Conservation (phyloP, 148 eudicot species). For the Fagopyrum tataricum region DNA sequence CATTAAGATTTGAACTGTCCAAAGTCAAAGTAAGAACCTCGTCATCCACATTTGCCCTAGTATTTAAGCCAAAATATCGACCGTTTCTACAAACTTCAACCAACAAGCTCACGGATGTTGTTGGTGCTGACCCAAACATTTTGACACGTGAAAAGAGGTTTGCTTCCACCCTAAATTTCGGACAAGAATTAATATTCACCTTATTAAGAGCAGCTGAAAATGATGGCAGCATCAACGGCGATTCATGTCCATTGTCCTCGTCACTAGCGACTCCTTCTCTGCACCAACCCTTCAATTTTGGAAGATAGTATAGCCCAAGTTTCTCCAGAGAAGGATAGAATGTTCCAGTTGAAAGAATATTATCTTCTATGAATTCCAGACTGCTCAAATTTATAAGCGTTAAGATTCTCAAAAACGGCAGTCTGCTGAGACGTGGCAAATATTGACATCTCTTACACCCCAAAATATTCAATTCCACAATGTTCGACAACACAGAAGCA, state of each 20-base stretch:
- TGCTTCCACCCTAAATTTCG: not conserved
- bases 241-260: not conserved
- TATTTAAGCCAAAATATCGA: no score
- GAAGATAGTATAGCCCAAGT: not conserved
- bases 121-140: not conserved
- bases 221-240: not conserved
- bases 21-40: no score
- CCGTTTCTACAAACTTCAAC: not conserved
- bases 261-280: not conserved
- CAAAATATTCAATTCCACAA: not conserved
- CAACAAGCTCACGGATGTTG: not conserved
- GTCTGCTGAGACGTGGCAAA: slow-evolving; percentile 1
- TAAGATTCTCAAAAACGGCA: not conserved
- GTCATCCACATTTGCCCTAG: no score
- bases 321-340: slow-evolving; percentile 18
- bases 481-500: not conserved
- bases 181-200: not conserved
- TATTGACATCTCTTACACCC: not conserved
- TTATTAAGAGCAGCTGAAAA: not conserved
- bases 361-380: slow-evolving; percentile 6
- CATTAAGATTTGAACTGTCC: no score
- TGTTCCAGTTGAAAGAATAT: not conserved
- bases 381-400: not conserved
- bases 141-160: not conserved
- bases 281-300: slow-evolving; percentile 20